phyloP scores from a whole-genome alignment of 2,329 filamentous ascomycete species.

The Talaromyces rugulosus region DNA sequence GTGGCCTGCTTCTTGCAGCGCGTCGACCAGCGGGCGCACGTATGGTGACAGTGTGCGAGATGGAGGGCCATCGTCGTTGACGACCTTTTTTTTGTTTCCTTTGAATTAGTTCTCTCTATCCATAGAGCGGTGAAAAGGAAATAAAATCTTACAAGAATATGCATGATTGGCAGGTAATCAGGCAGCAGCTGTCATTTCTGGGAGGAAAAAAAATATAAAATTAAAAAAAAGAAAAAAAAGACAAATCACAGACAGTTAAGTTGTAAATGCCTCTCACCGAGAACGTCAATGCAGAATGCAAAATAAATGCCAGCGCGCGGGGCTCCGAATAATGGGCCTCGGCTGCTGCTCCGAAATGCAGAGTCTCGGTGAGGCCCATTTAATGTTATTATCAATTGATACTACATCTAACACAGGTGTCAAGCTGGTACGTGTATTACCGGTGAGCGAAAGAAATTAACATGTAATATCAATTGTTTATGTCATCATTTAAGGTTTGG shows the following conservation, averaged over 20 bases:
- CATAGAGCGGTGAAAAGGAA: too few relatives aligned
- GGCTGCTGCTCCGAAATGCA: too few relatives aligned
- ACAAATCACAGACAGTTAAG: neutral
- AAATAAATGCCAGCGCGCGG: neutral
- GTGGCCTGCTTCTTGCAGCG: conserved; percentile 69
- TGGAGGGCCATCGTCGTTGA: conserved; percentile 73
- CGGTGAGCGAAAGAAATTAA: neutral
- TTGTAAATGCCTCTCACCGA: neutral
- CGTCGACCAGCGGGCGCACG: conserved; percentile 64
- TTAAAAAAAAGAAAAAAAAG: neutral
- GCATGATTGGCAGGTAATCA: conserved; percentile 3
- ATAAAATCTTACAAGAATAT: conserved; percentile 9
- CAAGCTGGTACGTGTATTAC: neutral
- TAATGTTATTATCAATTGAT: neutral
- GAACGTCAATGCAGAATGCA: neutral
- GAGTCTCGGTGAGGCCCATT: neutral
- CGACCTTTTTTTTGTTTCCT: conserved; percentile 24
- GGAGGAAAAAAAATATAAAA: neutral
- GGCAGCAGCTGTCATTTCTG: neutral
- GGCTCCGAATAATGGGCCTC: neutral
- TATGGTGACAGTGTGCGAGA: conserved; percentile 69
- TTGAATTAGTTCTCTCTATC: neutral
- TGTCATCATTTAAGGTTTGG: too few relatives aligned
- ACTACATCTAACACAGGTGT: neutral
- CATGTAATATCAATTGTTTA: too few relatives aligned